Evolutionary conservation across 2,329 filamentous ascomycete genomes (phyloP).

Genomic region (Trichoderma semiorbis): DNA sequence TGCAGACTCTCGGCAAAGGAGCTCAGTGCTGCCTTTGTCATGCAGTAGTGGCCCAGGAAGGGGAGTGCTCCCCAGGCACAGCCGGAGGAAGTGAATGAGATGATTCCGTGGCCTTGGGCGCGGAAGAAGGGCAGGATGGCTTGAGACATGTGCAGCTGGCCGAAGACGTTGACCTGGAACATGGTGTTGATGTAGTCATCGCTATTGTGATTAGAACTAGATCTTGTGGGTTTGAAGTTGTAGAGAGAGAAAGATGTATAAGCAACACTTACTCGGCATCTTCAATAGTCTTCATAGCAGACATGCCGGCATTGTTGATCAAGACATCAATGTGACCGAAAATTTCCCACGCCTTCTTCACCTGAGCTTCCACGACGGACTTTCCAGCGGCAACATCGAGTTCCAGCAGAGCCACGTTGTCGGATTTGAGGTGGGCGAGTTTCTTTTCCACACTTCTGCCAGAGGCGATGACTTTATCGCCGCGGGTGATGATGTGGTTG

Average conservation of each 20-base stretch:
- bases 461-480: slow-evolving; percentile 32
- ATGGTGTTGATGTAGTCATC: slow-evolving; percentile 25
- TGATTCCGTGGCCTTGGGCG: slow-evolving; percentile 23
- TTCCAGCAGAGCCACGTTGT: slow-evolving; percentile 27
- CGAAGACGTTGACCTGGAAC: slow-evolving; percentile 31
- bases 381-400: slow-evolving; percentile 29
- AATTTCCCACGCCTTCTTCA: slow-evolving; percentile 29
- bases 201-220: slow-evolving; percentile 12
- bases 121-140: slow-evolving; percentile 29
- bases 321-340: slow-evolving; percentile 34
- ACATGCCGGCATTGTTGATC: slow-evolving; percentile 36
- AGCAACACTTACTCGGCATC: slow-evolving; percentile 30
- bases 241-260: background rate
- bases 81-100: slow-evolving; percentile 33
- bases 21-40: slow-evolving; percentile 30
- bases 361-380: slow-evolving; percentile 22
- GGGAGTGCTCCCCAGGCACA: slow-evolving; percentile 29
- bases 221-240: background rate
- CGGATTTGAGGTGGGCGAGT: slow-evolving; percentile 26
- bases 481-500: slow-evolving; percentile 26
- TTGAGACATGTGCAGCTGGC: slow-evolving; percentile 28
- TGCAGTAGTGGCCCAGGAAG: slow-evolving; percentile 31
- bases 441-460: slow-evolving; percentile 27
- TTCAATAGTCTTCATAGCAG: slow-evolving; percentile 27
- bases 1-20: slow-evolving; percentile 29